phyloP scores from a whole-genome alignment of 2,329 filamentous ascomycete species.

The Aspergillus sojae region DNA sequence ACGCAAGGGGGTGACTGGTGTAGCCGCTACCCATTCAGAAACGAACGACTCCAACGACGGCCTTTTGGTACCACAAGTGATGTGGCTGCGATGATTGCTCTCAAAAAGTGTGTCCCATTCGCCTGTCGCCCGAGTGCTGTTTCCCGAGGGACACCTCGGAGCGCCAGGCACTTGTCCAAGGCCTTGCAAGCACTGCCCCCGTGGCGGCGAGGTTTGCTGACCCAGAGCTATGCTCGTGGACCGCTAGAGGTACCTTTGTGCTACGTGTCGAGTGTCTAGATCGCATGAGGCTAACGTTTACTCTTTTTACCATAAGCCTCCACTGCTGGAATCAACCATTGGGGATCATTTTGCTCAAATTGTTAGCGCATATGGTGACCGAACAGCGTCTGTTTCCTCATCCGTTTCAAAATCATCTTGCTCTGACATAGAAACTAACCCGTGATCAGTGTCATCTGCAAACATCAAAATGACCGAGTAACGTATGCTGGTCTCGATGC shows the following conservation, averaged over 20 bases:
- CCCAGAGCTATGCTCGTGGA: conserved; percentile 28
- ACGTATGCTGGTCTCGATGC: conserved; percentile 77
- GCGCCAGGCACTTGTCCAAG: background rate
- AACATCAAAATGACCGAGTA: conserved; percentile 64
- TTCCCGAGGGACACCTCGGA: background rate
- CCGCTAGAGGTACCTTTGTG: conserved; percentile 22
- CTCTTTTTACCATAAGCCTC: conserved; percentile 35
- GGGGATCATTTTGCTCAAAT: conserved; percentile 50
- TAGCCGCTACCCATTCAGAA: background rate
- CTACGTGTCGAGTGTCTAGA: background rate
- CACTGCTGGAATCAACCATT: conserved; percentile 51
- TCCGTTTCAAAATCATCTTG: background rate
- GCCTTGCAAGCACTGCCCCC: background rate
- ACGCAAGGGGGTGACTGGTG: background rate
- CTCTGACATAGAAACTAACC: conserved; percentile 4
- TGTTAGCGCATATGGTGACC: conserved; percentile 47
- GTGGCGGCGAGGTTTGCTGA: conserved; percentile 21
- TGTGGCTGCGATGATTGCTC: background rate
- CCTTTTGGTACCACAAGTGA: background rate
- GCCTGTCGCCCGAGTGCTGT: background rate
- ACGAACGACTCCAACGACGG: background rate
- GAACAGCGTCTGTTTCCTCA: conserved; percentile 52
- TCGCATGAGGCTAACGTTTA: background rate
- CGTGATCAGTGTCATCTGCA: conserved; percentile 55
- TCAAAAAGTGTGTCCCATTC: background rate